Evolutionary conservation across 306 rosid species (phyloP), one percentile per base, ranked within the genome.

Genomic region (Adenanthera pavonina): DNA sequence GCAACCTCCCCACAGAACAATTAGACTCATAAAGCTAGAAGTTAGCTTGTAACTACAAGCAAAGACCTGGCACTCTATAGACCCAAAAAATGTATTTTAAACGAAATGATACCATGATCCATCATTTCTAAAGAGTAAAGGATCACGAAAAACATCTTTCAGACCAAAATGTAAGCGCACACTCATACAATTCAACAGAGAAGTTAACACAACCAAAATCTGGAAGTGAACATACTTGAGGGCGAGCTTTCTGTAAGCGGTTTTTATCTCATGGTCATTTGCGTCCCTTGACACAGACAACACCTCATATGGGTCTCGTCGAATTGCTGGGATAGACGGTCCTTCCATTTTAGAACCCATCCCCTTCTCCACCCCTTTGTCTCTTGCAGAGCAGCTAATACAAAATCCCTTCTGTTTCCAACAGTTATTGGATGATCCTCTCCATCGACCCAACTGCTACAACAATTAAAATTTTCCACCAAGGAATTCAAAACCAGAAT

Each of bases 261-360:
- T 85, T 90, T 96, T 96, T n/a, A 96, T 93, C 80, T 96, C 99
- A 76, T 91, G 98, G 72, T 96, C 99, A 70, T 85, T 81, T 19
- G 97, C 90, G 17, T 93, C 99, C 69, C 90, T 88, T 19, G 94
- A 83, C 40, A 96, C 92, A 33, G 81, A 74, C 73, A 96, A 87
- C 0, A 96, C 98, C 88, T 93, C 97, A 36, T 96, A 96, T 11
- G 98, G 99, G 84, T 96, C 99, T 47, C 97, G 92, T 70, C 99
- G 90, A 80, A 56, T 73, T 36, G 93, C 90, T 70, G 92, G 92
- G 69, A 93, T 80, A 61, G 99, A 93, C 19, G 94, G 56, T 88
- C 98, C 98, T 88, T 95, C 98, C 89, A 82, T 78, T 69, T 93
- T 92, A 30, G 98, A 91, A 86, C 85, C 90, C 89, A 85, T 89